Evolutionary conservation across 768 basidiomycete genomes (phyloP).

Genomic region (Piloderma croceum): DNA sequence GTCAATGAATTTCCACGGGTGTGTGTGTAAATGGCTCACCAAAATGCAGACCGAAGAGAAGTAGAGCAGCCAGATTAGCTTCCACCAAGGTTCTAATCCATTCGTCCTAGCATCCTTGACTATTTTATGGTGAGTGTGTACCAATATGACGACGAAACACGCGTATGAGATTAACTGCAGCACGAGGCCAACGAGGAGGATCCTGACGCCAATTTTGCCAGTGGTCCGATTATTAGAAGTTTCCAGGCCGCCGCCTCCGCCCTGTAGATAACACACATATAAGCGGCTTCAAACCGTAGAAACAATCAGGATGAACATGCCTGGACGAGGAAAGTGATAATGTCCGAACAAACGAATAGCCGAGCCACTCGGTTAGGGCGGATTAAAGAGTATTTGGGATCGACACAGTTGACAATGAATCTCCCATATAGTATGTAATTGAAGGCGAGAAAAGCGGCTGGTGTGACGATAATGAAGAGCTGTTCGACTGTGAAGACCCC

Average conservation of each 20-base stretch:
- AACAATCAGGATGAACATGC: slow-evolving; percentile 5
- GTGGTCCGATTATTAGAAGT: slow-evolving; percentile 6
- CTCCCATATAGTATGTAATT: slow-evolving; percentile 29
- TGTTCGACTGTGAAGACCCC: slow-evolving; percentile 13
- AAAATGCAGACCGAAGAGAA: slow-evolving; percentile 22
- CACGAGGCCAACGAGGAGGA: slow-evolving; percentile 22
- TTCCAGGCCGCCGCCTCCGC: slow-evolving; percentile 20
- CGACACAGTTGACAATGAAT: slow-evolving; percentile 16
- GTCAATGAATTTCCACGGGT: neutral
- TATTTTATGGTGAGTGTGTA: slow-evolving; percentile 10
- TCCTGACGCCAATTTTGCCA: slow-evolving; percentile 7
- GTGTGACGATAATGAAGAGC: slow-evolving; percentile 22
- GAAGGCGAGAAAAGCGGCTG: slow-evolving; percentile 27
- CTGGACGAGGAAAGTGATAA: slow-evolving; percentile 24
- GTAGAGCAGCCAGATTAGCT: slow-evolving; percentile 14
- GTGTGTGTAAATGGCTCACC: slow-evolving; percentile 10
- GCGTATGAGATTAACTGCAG: slow-evolving; percentile 23
- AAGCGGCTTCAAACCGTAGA: neutral
- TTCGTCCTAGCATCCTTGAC: slow-evolving; percentile 4
- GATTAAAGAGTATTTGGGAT: slow-evolving; percentile 17
- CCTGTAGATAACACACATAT: slow-evolving; percentile 15
- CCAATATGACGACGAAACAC: slow-evolving; percentile 15
- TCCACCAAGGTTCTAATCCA: slow-evolving; percentile 14
- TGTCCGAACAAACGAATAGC: slow-evolving; percentile 24
- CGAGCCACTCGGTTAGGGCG: slow-evolving; percentile 18